Evolutionary conservation across 179 eudicot species (phyloP).

Genomic region (Beta corolliflora): DNA sequence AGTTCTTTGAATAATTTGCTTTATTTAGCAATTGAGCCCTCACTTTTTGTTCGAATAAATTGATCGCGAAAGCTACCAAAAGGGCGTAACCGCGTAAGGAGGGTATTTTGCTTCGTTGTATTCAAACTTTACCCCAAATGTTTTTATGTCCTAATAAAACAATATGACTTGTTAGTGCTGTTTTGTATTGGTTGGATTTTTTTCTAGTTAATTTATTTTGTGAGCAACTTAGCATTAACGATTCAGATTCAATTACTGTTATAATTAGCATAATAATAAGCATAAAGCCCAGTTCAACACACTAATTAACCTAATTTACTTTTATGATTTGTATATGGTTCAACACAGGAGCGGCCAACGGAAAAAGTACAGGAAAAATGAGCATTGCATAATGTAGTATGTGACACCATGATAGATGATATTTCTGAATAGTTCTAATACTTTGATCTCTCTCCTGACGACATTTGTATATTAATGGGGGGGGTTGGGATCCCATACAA

Average conservation of each 20-base stretch:
- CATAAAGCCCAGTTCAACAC: not conserved
- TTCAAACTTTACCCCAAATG: slow-evolving; percentile 14
- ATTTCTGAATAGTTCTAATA: too few species aligned
- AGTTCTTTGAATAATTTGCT: not conserved
- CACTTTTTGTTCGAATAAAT: not conserved
- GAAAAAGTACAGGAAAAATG: slow-evolving; percentile 3
- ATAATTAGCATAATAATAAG: too few species aligned
- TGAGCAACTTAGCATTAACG: too few species aligned
- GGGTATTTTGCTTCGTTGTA: slow-evolving; percentile 29
- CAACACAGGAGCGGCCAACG: slow-evolving; percentile 3
- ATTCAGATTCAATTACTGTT: too few species aligned
- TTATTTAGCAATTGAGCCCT: not conserved
- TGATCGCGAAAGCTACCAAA: not conserved
- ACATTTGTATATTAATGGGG: not conserved
- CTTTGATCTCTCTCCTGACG: not conserved
- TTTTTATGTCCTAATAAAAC: not conserved
- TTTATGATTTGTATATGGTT: not conserved
- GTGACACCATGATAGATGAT: not conserved
- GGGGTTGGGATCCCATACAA: not conserved
- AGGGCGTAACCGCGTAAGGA: not conserved
- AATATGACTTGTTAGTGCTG: too few species aligned
- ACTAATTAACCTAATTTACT: not conserved
- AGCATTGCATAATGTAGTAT: not conserved
- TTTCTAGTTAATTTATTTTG: too few species aligned
- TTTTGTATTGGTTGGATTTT: too few species aligned